Base-by-base conservation (phyloP, 2,329 filamentous ascomycete species). In the Verticillium nubilum region DNA sequence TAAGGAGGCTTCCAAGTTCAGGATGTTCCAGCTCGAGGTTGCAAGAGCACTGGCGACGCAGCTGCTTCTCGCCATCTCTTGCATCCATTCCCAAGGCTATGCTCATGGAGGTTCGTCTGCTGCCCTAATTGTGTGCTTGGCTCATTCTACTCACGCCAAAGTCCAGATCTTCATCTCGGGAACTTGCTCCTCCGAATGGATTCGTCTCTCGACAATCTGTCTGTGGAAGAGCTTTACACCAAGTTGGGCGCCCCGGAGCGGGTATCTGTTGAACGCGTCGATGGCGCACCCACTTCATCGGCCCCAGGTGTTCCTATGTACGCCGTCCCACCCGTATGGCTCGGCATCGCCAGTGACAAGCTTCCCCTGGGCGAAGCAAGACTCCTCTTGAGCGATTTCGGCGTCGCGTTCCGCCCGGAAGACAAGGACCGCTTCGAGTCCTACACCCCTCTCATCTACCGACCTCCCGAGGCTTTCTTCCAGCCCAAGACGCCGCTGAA, bases 381-480 rank as follows among this genome's bases (percentile, higher is more conserved):
- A 9, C 47, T 65, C 26, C 15, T 67, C 0, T 61, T 72, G 0
- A 58, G 56, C 10, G 74, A 77, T 54, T 77, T 76, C 66, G 74
- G 74, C 1, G 67, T 70, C 27, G 65, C 72, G 1, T 78, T 76
- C 59, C 61, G 63, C 4, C 69, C 68, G 1, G 52, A 60, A 13
- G 59, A 69, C 0, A 60, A 68, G 33, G 26, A 27, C 2, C 56
- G 63, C 0, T 61, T 62, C 26, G 58, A 70, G 12, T 74, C 71
- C 13, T 65, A 67, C 27, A 68, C 70, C 5, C 72, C 72, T 0
- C 66, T 70, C 19, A 63, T 5, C n/a, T 60, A 67, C 47, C 68
- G 69, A 2, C 69, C 73, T 5, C 75, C 74, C 0, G 75, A 77
- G 64, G 64, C 65, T 19, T 63, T 64, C 17, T 77, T 78, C 57